Evolutionary conservation across 2,329 filamentous ascomycete species (phyloP).

Genomic region (Cercospora beticola): DNA sequence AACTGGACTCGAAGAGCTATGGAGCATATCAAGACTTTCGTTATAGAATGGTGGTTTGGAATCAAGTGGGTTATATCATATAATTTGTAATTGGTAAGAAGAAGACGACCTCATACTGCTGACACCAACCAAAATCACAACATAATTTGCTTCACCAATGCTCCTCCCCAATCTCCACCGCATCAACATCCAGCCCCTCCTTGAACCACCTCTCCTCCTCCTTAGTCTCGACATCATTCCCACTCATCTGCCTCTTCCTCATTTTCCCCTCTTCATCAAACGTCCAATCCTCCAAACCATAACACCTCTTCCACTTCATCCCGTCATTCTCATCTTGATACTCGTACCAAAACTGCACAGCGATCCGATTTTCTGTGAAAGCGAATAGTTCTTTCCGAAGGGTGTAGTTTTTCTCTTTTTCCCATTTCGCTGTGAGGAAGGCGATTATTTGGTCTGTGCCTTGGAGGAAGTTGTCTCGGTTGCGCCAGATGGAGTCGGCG

Average conservation of each 20-base stretch:
- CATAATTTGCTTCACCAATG: constrained; percentile 56
- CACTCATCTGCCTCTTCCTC: constrained; percentile 74
- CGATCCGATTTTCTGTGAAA: constrained; percentile 72
- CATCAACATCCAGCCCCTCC: constrained; percentile 67
- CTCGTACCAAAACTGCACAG: constrained; percentile 66
- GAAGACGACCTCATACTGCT: no score
- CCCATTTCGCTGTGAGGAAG: constrained; percentile 74
- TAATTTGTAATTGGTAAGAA: no score
- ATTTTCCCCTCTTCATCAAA: constrained; percentile 69
- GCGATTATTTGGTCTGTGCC: constrained; percentile 67
- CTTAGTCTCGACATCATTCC: constrained; percentile 65
- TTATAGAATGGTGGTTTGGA: background rate
- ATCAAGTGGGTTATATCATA: background rate
- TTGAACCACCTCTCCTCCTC: constrained; percentile 68
- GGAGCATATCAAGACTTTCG: background rate
- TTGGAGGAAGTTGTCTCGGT: constrained; percentile 67
- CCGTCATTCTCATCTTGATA: constrained; percentile 60
- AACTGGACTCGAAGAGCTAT: background rate
- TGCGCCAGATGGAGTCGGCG: constrained; percentile 74
- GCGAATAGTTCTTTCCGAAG: constrained; percentile 83
- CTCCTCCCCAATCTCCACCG: constrained; percentile 63
- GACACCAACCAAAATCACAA: background rate
- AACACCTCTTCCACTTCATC: constrained; percentile 74
- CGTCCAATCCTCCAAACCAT: constrained; percentile 79
- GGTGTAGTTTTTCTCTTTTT: constrained; percentile 67